Base-by-base conservation (phyloP, 352 stramenopile genomes). In the Hyaloperonospora arabidopsidis region DNA sequence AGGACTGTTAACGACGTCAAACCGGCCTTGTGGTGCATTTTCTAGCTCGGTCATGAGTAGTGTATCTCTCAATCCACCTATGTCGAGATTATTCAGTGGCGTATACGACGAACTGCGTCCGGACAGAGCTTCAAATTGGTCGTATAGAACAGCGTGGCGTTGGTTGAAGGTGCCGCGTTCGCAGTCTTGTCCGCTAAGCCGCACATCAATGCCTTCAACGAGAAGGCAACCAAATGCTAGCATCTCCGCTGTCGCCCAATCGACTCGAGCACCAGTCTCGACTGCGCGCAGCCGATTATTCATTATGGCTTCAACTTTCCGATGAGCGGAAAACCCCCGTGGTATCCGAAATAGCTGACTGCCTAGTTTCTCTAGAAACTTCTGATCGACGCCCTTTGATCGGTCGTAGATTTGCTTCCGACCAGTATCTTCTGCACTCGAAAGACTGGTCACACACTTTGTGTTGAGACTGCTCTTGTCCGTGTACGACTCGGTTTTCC, bases 111-210 rank as follows among this genome's bases (percentile, higher is more conserved):
- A 78, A 52, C 97, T 88, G 14, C 79, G 66, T 0, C 76, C 76
- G 1, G 70, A 79, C 0, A 90, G 54, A 23, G 80, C 77, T 62
- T 89, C 78, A 35, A 83, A 84, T 64, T 97, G 88, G 57, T 94
- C 81, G 47, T 93, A 90, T 2, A 96, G 50, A 41, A 96, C 86
- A 0, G 85, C 87, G 50, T 96, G 87, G 38, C 87, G 80, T 57
- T 94, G 84, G 50, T 89, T 92, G 51, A 96, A 96, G 2, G 87
- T 96, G 2, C 87, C 87, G 28, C 87, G 80, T 59, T 96, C 84
- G 39, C 72, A 89, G 49, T 96, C 87, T 70, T 96, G 87, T 6
- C 87, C 87, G 21, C 80, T 94, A 32, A 96, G 43, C 1, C 87
- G 79, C 10, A 96, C 82, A 48, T 89, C 68, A 18, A 86, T 61